Evolutionary conservation across 768 basidiomycete species (phyloP), one percentile per base, ranked within the genome.

Genomic region (Serpula lacrymans): DNA sequence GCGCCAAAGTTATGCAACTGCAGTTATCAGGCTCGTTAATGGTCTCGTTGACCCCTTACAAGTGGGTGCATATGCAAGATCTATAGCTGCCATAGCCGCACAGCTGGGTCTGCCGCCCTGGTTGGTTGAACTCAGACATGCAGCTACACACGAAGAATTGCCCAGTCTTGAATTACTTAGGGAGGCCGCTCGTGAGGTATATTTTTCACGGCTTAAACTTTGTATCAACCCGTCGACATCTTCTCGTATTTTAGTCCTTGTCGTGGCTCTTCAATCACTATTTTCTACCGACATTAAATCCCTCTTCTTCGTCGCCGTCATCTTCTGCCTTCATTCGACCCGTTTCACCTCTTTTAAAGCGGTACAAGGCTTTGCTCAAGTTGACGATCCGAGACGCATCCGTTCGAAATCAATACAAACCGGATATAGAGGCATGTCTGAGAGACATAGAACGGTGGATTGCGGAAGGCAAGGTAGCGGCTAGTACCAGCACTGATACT

Each of bases 21-120:
- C 91, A 2, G 69, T 96, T 44, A 84, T 94, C 43, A 72, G 95
- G 23, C 78, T 98, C 49, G 88, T 98, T 49, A 99, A 98, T 52
- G 89, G 92, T 2, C 74, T 98, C 26, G 95, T 97, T 6, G 96
- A 99, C 54, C 92, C 94, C 11, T 70, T 96, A 9, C 96, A 99
- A 55, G 74, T 80, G 8, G 90, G 93, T 6, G 75, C 78, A 14
- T 98, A 88, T 56, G 95, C 96, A 3, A 74, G 93, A 16, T 85
- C 96, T 2, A 97, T 98, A 50, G 80, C 87, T 0, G 80, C 85
- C 28, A 88, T 99, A 46, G 92, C 95, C 1, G 69, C 73, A 3
- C 88, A 94, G 53, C 75, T 99, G 9, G 84, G 85, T 0, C 69
- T 99, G 2, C 95, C 96, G 0, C 64, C 73, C 0, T 93, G 88